A percentile compares a stretch with the other conserved stretches of the same genome.
phyloP scores from a whole-genome alignment of 2,329 filamentous ascomycete genomes.

The Phialocephala sp. region DNA sequence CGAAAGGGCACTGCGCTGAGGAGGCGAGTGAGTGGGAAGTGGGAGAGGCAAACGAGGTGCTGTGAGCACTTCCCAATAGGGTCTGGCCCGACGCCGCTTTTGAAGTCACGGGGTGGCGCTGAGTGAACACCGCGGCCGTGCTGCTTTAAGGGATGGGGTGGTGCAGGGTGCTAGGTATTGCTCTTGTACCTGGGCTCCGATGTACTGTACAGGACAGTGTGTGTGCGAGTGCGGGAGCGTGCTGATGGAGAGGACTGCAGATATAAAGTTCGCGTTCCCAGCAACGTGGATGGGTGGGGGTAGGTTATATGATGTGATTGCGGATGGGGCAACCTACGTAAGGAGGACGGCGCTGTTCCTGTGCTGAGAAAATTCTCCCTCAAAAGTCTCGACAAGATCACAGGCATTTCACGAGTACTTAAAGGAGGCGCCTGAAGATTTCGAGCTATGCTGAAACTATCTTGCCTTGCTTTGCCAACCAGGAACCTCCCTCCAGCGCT shows the following conservation, averaged over 20 bases:
- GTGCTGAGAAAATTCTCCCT: slow-evolving; percentile 18
- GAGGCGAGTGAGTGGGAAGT: neutral
- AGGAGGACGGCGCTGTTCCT: slow-evolving; percentile 6
- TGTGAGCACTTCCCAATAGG: neutral
- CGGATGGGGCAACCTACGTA: neutral
- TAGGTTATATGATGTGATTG: neutral
- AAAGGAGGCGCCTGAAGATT: slow-evolving; percentile 14
- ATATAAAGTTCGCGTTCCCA: slow-evolving; percentile 7
- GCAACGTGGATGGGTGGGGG: slow-evolving; percentile 6
- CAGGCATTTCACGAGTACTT: slow-evolving; percentile 24
- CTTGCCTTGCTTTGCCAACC: slow-evolving; percentile 23
- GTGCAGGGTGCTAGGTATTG: neutral
- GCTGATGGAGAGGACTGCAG: slow-evolving; percentile 7
- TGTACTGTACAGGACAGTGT: neutral
- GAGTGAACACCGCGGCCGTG: slow-evolving; percentile 6
- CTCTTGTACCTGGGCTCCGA: neutral
- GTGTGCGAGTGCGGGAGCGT: neutral
- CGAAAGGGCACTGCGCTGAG: slow-evolving; percentile 1
- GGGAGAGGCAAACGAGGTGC: neutral
- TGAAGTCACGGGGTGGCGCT: slow-evolving; percentile 5
- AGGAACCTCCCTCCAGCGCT: neutral
- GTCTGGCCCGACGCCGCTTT: slow-evolving; percentile 25
- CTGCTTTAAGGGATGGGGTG: slow-evolving; percentile 18
- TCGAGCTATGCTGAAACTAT: slow-evolving; percentile 25
- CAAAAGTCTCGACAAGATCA: slow-evolving; percentile 10